Evolutionary conservation across 192 early-diverging fungal genomes (phyloP).

Genomic region (Mortierella hygrophila): DNA sequence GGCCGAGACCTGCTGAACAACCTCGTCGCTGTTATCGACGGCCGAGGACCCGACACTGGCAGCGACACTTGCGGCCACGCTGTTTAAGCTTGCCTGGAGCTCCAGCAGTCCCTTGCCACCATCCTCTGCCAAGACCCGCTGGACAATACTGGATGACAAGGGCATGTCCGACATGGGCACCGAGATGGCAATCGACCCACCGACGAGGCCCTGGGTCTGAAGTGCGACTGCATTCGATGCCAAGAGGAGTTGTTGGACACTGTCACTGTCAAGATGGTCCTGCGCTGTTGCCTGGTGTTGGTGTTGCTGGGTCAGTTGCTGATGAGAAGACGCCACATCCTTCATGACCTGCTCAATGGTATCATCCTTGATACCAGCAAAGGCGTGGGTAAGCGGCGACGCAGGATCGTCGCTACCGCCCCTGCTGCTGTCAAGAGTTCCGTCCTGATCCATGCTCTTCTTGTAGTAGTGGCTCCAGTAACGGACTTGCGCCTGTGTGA

Average conservation of each 20-base stretch:
- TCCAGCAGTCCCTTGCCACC: constrained; percentile 28
- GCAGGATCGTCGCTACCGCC: constrained; percentile 7
- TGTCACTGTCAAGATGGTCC: constrained; percentile 16
- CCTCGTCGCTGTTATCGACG: constrained; percentile 21
- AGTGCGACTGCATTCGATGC: constrained; percentile 30
- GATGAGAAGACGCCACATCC: neutral
- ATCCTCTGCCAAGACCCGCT: constrained; percentile 33
- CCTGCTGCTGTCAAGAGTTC: neutral
- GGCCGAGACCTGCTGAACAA: constrained; percentile 44
- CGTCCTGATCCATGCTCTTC: constrained; percentile 33
- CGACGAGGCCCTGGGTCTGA: constrained; percentile 21
- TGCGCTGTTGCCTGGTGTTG: constrained; percentile 11
- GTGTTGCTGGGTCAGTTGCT: neutral
- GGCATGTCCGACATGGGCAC: constrained; percentile 47
- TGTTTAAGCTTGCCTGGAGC: constrained; percentile 23
- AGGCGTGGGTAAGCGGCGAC: neutral
- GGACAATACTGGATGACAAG: constrained; percentile 47
- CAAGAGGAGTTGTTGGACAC: constrained; percentile 24
- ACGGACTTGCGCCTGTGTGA: constrained; percentile 52
- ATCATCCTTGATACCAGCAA: neutral
- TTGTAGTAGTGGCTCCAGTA: constrained; percentile 54
- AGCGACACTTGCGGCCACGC: constrained; percentile 1
- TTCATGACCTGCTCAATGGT: constrained; percentile 1
- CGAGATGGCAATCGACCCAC: constrained; percentile 32
- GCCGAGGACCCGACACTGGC: constrained; percentile 4